phyloP scores from a whole-genome alignment of 2,329 filamentous ascomycete species.

The Cytospora chrysosperma region DNA sequence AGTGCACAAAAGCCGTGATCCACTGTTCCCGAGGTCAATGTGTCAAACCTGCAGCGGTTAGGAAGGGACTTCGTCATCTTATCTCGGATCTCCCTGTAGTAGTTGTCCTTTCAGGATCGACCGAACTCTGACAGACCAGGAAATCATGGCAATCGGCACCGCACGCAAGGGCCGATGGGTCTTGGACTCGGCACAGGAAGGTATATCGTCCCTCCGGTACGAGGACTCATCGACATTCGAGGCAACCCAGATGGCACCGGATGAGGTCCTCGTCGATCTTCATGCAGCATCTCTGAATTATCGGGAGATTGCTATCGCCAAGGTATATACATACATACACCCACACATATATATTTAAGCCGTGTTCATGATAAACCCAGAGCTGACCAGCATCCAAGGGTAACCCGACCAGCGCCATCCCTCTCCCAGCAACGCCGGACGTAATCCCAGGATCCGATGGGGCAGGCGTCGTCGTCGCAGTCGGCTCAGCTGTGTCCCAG shows the following conservation, averaged over 20 bases:
- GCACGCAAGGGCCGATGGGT: slow-evolving; percentile 6
- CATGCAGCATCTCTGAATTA: slow-evolving; percentile 50
- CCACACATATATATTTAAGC: too few relatives aligned
- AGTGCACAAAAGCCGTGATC: neutral
- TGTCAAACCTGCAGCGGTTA: too few relatives aligned
- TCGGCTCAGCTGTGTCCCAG: slow-evolving; percentile 49
- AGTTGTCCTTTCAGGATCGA: neutral
- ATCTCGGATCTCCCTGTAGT: neutral
- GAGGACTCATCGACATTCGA: neutral
- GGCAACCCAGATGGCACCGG: slow-evolving; percentile 46
- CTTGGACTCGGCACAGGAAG: slow-evolving; percentile 14
- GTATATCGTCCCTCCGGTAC: slow-evolving; percentile 10
- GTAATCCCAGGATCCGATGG: slow-evolving; percentile 40
- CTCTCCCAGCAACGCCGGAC: slow-evolving; percentile 23
- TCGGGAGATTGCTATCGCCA: slow-evolving; percentile 46
- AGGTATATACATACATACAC: too few relatives aligned
- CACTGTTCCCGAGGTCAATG: too few relatives aligned
- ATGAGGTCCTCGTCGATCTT: slow-evolving; percentile 60
- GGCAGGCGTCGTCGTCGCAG: slow-evolving; percentile 44
- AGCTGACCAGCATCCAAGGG: slow-evolving; percentile 25
- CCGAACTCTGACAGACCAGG: neutral
- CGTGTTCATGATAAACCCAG: slow-evolving; percentile 24
- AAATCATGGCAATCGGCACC: neutral
- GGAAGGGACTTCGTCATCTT: neutral
- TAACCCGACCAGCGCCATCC: slow-evolving; percentile 8